Base-by-base conservation (phyloP, 495 filamentous ascomycete species). In the Evernia prunastri region DNA sequence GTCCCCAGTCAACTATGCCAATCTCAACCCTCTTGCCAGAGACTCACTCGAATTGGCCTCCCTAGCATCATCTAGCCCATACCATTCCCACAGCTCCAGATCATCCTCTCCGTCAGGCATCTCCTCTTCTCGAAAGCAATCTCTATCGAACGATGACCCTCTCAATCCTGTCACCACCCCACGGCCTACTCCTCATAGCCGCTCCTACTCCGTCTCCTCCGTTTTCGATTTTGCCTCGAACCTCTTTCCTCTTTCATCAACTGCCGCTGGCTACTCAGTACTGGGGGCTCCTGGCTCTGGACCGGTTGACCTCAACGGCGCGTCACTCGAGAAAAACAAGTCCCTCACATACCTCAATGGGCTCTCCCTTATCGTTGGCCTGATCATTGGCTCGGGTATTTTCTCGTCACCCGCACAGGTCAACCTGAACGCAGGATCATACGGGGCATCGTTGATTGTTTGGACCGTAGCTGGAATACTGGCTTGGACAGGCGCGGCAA, bases 1-100 rank as follows among this genome's bases (percentile, higher is more conserved):
- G 69, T 67, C 69, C 60, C 69, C 65, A 17, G 31, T 53, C 35
- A 47, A 53, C 42, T 61, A 69, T 59, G 54, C 60, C 43, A 64
- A 58, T 58, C 63, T 69, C 42, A 73, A 77, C 66, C 80, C 76
- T 65, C 81, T 85, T 51, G 81, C 85, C 56, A 89, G 94, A 70
- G 94, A 97, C 80, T 98, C 94, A 60, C 86, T 98, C 67, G 94
- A 98, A 77, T 89, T 98, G 56, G 94, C 91, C 59, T 96, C 92
- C 35, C 86, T 98, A 61, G 94, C 94, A 17, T 90, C 87, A 56
- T 96, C 92, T 51, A 87, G 84, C 54, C 84, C 77, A 53, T 75
- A 77, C 23, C 78, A 77, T 64, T 83, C 82, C 35, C 79, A 84
- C 43, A 82, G 84, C 43, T 87, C 86, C 5, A 81, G 85, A 59